phyloP scores from a whole-genome alignment of 116 monocot genomes.

The Phalaenopsis hybrid region DNA sequence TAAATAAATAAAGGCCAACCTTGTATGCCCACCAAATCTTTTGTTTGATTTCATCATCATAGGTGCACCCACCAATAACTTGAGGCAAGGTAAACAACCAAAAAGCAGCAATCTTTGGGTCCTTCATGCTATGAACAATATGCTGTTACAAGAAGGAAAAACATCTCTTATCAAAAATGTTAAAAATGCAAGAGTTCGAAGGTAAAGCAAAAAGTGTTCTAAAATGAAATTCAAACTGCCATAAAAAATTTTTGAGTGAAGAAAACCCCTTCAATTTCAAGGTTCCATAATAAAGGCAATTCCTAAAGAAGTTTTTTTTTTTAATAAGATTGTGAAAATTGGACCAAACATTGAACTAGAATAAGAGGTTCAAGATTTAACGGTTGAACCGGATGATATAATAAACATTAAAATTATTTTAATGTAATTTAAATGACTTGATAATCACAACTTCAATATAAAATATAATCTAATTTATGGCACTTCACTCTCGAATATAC shows the following conservation, averaged over 20 bases:
- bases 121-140: conserved; percentile 81
- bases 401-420: no score
- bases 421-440: no score
- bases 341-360: no score
- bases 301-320: background rate
- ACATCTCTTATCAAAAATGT: background rate
- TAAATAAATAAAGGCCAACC: conserved; percentile 24
- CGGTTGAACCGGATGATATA: no score
- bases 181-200: background rate
- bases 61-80: conserved; percentile 65
- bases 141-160: conserved; percentile 34
- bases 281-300: background rate
- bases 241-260: background rate
- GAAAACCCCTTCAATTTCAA: background rate
- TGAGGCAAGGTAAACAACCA: conserved; percentile 88
- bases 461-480: no score
- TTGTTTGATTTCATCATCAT: conserved; percentile 82
- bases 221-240: background rate
- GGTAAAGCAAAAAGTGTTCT: background rate
- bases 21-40: conserved; percentile 91
- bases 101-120: conserved; percentile 85
- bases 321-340: background rate
- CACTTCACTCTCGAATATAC: no score
- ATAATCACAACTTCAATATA: no score
- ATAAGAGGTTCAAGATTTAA: no score